These are phyloP conservation scores for Ogataea pignaliae DNA, from an alignment of 805 yeast species.

Conservation along the genomic window DNA sequence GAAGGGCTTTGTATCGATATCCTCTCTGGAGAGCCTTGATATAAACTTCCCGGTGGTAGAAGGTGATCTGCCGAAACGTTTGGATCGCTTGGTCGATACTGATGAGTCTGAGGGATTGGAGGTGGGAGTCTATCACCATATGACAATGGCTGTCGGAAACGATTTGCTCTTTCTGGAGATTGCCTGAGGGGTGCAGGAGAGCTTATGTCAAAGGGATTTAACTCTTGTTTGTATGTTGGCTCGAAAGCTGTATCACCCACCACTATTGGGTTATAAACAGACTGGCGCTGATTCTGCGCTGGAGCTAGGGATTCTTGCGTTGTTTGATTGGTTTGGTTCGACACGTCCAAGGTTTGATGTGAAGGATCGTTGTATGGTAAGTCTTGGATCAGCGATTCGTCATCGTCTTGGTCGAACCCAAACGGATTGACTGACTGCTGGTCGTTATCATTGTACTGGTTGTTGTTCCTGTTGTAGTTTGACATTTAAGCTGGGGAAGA, in stretches of 20 bases:
- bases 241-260: neutral
- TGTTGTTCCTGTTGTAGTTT: neutral
- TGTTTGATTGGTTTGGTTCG: neutral
- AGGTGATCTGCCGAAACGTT: neutral
- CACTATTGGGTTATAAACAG: neutral
- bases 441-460: neutral
- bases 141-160: neutral
- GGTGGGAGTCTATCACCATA: neutral
- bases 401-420: neutral
- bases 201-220: no score
- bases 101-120: neutral
- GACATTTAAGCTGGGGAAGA: neutral
- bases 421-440: neutral
- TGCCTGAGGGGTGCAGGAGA: neutral
- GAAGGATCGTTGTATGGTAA: neutral
- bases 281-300: neutral
- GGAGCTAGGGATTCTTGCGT: neutral
- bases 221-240: neutral
- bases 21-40: neutral
- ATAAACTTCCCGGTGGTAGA: neutral
- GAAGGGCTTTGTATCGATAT: neutral
- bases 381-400: neutral
- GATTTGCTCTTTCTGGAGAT: neutral
- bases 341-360: neutral
- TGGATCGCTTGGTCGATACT: neutral